Evolutionary conservation across 2,329 filamentous ascomycete genomes (phyloP).

Genomic region (Biscogniauxia marginata): DNA sequence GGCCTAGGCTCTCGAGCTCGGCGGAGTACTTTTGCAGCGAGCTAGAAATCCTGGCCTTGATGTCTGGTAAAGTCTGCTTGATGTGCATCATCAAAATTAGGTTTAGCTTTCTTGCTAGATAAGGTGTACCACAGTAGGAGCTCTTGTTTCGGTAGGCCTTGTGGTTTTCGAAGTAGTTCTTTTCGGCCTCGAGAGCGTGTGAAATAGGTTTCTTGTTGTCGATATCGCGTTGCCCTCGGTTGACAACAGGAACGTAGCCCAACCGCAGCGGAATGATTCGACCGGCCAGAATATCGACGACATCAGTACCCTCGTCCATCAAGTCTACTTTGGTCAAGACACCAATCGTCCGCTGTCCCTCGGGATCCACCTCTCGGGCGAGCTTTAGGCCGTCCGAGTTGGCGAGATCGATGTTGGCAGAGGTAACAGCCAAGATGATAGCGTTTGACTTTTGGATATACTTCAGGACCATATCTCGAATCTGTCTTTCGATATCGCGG

Average conservation of each 20-base stretch:
- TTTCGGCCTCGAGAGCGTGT: constrained; percentile 87
- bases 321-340: constrained; percentile 98
- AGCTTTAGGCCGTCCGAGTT: constrained; percentile 98
- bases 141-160: constrained; percentile 98
- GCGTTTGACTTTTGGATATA: constrained; percentile 98
- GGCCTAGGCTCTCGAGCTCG: constrained; percentile 80
- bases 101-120: constrained; percentile 94
- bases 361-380: constrained; percentile 92
- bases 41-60: constrained; percentile 93
- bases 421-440: constrained; percentile 94
- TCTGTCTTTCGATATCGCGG: constrained; percentile 94
- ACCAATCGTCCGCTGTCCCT: constrained; percentile 96
- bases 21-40: constrained; percentile 87
- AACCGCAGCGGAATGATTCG: constrained; percentile 93
- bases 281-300: constrained; percentile 96
- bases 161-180: constrained; percentile 97
- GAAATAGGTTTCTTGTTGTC: constrained; percentile 97
- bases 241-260: constrained; percentile 96
- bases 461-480: constrained; percentile 96
- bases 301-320: constrained; percentile 98
- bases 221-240: constrained; percentile 95
- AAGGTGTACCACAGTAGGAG: constrained; percentile 96
- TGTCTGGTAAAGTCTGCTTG: constrained; percentile 97
- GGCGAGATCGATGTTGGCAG: constrained; percentile 95
- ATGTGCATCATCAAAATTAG: constrained; percentile 99